Evolutionary conservation across 2,329 filamentous ascomycete genomes (phyloP).

Genomic region (Fusarium sarcochroum): DNA sequence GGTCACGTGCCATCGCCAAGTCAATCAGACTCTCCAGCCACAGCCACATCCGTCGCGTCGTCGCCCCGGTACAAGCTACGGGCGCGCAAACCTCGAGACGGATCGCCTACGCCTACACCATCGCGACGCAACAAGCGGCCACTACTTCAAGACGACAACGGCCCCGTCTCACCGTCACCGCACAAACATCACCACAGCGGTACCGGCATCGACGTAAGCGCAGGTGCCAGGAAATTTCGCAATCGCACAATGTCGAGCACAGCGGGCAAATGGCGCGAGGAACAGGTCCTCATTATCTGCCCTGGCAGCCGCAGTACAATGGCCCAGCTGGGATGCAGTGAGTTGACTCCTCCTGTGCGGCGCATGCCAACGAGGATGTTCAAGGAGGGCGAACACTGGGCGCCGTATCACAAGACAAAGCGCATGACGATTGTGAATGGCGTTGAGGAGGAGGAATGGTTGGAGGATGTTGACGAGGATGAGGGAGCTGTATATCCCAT

Average conservation of each 20-base stretch:
- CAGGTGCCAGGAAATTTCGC: slow-evolving; percentile 14
- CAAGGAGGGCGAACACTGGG: slow-evolving; percentile 81
- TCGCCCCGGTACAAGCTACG: slow-evolving; percentile 46
- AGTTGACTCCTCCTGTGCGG: slow-evolving; percentile 90
- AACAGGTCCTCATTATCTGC: slow-evolving; percentile 78
- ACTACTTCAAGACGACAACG: slow-evolving; percentile 18
- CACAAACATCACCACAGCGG: slow-evolving; percentile 11
- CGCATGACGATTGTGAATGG: slow-evolving; percentile 67
- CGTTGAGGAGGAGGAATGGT: slow-evolving; percentile 75
- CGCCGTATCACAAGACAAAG: slow-evolving; percentile 82
- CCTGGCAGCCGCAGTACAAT: slow-evolving; percentile 91
- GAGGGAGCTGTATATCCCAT: slow-evolving; percentile 94
- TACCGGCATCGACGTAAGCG: background rate
- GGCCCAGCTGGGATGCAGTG: slow-evolving; percentile 89
- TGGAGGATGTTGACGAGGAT: slow-evolving; percentile 89
- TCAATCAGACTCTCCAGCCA: slow-evolving; percentile 30
- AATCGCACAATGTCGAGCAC: slow-evolving; percentile 66
- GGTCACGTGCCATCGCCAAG: slow-evolving; percentile 36
- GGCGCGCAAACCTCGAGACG: slow-evolving; percentile 44
- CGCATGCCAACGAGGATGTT: slow-evolving; percentile 97
- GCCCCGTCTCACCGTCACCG: slow-evolving; percentile 26
- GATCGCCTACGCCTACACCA: slow-evolving; percentile 38
- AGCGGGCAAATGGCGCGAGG: slow-evolving; percentile 73
- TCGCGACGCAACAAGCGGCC: slow-evolving; percentile 34
- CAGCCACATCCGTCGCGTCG: slow-evolving; percentile 31